phyloP scores from a whole-genome alignment of 2,329 filamentous ascomycete species.

The Calonectria ilicicola region DNA sequence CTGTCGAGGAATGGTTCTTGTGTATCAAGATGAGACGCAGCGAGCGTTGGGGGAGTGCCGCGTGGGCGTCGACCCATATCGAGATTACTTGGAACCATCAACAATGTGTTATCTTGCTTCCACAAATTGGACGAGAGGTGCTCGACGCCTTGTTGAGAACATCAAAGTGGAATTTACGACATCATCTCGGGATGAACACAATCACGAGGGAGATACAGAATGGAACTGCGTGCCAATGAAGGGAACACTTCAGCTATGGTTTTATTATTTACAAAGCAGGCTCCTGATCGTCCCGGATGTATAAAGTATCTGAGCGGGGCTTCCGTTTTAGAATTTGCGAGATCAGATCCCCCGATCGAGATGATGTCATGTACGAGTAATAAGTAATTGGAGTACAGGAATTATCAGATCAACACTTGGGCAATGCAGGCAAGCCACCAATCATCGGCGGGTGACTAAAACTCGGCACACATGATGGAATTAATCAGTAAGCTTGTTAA shows the following conservation, averaged over 20 bases:
- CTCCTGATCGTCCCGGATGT: background rate
- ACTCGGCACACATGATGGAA: too few species aligned
- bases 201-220: background rate
- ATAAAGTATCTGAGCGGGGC: background rate
- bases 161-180: background rate
- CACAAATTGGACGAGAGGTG: background rate
- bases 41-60: conserved; percentile 10
- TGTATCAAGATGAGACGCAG: background rate
- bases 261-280: background rate
- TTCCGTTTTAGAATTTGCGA: background rate
- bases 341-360: background rate
- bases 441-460: too few species aligned
- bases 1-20: background rate
- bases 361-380: background rate
- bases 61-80: background rate
- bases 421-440: background rate
- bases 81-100: background rate
- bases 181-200: background rate
- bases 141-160: background rate
- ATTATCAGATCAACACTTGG: conserved; percentile 17
- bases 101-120: background rate
- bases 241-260: background rate
- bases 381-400: background rate
- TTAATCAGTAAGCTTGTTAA: too few species aligned
- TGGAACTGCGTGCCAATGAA: background rate